Percentiles rank a stretch among this genome's conserved stretches.
Evolutionary conservation across 202 grass and related monocot species (phyloP).

Genomic region (Saccharum hybrid): DNA sequence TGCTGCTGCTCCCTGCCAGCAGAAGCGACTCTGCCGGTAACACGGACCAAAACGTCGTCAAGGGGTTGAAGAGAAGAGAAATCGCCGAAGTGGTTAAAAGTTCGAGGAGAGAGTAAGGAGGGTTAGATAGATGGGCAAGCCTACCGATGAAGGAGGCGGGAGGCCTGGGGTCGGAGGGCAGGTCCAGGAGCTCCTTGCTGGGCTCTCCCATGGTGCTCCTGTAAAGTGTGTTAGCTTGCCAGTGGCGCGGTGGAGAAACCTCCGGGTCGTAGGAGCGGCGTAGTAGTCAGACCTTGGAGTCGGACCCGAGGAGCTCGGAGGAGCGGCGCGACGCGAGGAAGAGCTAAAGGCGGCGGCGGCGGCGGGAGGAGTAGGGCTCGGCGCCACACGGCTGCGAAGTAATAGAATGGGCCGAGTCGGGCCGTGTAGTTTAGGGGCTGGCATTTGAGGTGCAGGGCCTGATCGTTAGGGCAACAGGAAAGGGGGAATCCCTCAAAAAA

Average conservation of each 20-base stretch:
- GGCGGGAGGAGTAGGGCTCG: not conserved
- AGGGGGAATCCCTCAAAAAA: no score
- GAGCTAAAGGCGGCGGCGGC: not conserved
- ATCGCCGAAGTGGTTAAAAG: not conserved
- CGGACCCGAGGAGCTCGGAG: not conserved
- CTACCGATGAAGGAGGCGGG: slow-evolving; percentile 50
- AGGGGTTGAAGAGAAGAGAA: not conserved
- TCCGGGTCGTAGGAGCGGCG: not conserved
- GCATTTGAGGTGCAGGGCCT: not conserved
- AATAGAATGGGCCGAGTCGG: slow-evolving; percentile 1
- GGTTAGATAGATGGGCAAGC: not conserved
- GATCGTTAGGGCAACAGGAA: no score
- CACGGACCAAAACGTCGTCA: slow-evolving; percentile 4
- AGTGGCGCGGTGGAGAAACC: not conserved
- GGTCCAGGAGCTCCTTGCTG: slow-evolving; percentile 62
- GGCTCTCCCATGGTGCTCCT: slow-evolving; percentile 51
- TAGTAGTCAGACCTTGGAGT: no score
- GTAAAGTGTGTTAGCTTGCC: not conserved
- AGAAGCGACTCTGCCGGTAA: slow-evolving; percentile 55
- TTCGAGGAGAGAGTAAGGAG: not conserved
- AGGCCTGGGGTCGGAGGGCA: slow-evolving; percentile 47
- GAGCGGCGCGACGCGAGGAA: not conserved
- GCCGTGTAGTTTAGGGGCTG: not conserved
- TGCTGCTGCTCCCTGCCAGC: slow-evolving; percentile 26
- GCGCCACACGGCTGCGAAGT: not conserved